These are phyloP conservation scores for Malus domestica DNA, from an alignment of 306 rosid genomes.

Conservation along the genomic window DNA sequence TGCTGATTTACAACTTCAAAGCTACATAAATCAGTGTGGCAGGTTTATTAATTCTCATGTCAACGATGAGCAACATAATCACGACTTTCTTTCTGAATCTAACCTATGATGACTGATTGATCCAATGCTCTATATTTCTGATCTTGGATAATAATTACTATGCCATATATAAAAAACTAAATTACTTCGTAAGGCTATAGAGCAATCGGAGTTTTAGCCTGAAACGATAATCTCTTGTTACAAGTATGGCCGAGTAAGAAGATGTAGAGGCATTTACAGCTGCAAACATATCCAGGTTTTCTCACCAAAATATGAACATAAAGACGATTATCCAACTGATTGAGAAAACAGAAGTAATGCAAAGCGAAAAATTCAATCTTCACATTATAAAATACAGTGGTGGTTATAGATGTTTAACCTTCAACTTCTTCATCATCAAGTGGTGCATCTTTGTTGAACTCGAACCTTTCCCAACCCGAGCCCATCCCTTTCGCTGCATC, in stretches of 20 bases:
- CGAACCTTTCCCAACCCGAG: constrained; percentile 86
- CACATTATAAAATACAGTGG: not conserved
- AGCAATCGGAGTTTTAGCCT: not conserved
- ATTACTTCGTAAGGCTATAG: not conserved
- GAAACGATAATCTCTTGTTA: not conserved
- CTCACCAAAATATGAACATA: not conserved
- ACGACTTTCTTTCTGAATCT: not conserved
- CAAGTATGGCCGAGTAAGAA: not conserved
- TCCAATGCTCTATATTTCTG: not conserved
- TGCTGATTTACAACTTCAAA: not conserved
- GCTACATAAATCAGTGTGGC: not conserved
- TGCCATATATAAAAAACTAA: not conserved
- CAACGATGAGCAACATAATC: not conserved
- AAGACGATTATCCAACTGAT: not conserved
- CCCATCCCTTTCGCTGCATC: constrained; percentile 63
- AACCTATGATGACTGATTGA: not conserved
- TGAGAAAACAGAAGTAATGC: not conserved
- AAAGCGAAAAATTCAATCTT: not conserved
- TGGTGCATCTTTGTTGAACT: constrained; percentile 78
- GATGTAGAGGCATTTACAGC: not conserved
- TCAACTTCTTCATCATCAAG: constrained; percentile 73
- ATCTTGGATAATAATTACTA: not conserved
- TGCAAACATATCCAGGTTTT: not conserved
- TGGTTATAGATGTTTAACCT: constrained; percentile 30
- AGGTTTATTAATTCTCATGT: not conserved